Base-by-base conservation (phyloP, 768 basidiomycete species). In the Paxillus involutus region DNA sequence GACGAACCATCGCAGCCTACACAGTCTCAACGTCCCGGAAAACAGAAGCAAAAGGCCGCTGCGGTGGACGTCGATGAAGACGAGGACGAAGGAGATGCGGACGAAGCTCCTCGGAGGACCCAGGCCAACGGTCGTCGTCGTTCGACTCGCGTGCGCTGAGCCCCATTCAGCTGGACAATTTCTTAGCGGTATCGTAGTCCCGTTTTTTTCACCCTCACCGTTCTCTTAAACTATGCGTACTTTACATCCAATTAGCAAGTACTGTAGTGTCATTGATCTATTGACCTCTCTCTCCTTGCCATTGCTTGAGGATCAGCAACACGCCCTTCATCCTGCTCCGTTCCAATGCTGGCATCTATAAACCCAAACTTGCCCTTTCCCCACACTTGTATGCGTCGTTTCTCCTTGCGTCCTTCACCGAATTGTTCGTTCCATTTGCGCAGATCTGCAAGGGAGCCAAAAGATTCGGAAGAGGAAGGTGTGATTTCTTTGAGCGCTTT, bases 381-480 rank as follows among this genome's bases (percentile, higher is more conserved):
- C 83, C 94, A 94, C 33, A 88, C 86, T 62, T 86, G 84, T 62
- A 81, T 80, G 36, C 81, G 81, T 63, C 78, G 85, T 49, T 80
- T 82, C 36, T 86, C 82, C 58, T 76, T 80, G 16, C 81, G 74
- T 6, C 92, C 93, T 68, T 96, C 94, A 24, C 95, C 94, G 69
- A 94, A 95, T 67, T 95, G 90, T 44, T 94, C 89, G 56, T 96
- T 94, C 92, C 92, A 95, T 72, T 87, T 89, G 42, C 87, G 81
- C 42, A 94, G 74, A 52, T 89, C 88, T 2, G 84, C 73, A 33
- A 92, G 80, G 46, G 81, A 88, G 45, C 89, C 89, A 3, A 90
- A 73, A 12, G 82, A 77, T 70, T 96, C 94, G 3, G 93, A 94
- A 6, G 86, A 87, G 0, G 92, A 94, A 12, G 94, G 91, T 3